Evolutionary conservation across 805 yeast genomes (phyloP).

Genomic region (Candida ovalis): DNA sequence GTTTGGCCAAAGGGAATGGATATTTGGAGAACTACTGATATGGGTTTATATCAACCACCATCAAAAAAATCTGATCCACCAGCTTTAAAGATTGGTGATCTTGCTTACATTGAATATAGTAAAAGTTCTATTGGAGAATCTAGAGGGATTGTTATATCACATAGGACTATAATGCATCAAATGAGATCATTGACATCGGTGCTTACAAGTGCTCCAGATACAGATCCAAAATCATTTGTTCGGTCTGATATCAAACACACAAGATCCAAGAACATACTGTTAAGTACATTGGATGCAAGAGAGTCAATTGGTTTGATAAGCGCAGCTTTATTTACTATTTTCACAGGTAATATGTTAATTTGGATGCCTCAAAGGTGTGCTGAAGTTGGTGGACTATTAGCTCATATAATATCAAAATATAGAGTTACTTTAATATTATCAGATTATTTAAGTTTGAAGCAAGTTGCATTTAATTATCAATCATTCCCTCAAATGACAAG

Average conservation of each 20-base stretch:
- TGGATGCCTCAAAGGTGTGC: slow-evolving; percentile 76
- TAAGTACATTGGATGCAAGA: slow-evolving; percentile 64
- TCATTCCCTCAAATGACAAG: slow-evolving; percentile 82
- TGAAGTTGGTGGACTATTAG: slow-evolving; percentile 82
- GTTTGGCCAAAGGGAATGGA: slow-evolving; percentile 71
- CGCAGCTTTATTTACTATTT: slow-evolving; percentile 77
- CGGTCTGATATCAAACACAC: slow-evolving; percentile 48
- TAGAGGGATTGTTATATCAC: slow-evolving; percentile 91
- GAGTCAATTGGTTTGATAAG: slow-evolving; percentile 83
- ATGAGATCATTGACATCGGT: slow-evolving; percentile 73
- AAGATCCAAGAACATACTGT: slow-evolving; percentile 49
- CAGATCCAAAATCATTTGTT: slow-evolving; percentile 39
- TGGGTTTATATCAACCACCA: slow-evolving; percentile 64
- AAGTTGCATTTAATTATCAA: slow-evolving; percentile 90
- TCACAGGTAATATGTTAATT: slow-evolving; percentile 75
- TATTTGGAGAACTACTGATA: slow-evolving; percentile 81
- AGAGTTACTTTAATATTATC: slow-evolving; percentile 73
- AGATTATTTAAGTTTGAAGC: slow-evolving; percentile 84
- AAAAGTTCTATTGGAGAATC: slow-evolving; percentile 87
- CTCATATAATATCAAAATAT: slow-evolving; percentile 67
- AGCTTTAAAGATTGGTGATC: slow-evolving; percentile 67
- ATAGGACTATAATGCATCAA: slow-evolving; percentile 82
- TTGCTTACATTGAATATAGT: slow-evolving; percentile 91
- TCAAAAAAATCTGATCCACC: slow-evolving; percentile 58
- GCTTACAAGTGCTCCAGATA: slow-evolving; percentile 55